Base-by-base conservation (phyloP, 768 basidiomycete species). In the Lentinula sp. region DNA sequence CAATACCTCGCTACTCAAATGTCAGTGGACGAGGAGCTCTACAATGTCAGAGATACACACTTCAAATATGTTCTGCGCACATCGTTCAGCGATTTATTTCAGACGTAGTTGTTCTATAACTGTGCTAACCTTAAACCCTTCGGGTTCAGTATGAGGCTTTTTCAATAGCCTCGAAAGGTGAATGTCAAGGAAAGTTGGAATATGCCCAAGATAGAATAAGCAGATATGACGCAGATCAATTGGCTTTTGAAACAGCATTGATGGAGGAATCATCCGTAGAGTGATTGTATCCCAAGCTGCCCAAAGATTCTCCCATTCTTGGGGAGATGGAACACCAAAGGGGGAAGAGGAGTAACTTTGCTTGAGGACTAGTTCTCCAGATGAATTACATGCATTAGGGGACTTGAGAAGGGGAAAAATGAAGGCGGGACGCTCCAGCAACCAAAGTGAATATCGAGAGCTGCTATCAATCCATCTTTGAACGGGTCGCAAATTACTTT, bases 121-220 rank as follows among this genome's bases (percentile, higher is more conserved):
- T 39, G 34, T 16, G 46, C 57, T 39, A 32, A 81, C 81, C 71
- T 93, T 93, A 76, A 89, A 96, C 57, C 82, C 75, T 62, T 89
- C 81, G 0, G 97, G 97, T 64, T 94, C 86, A 0, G 94, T 93
- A 66, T 92, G 84, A 1, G 87, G 84, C 66, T 95, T 89, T 43
- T 84, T 69, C 55, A 97, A 71, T 11, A 93, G 72, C 53, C 81
- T 79, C 2, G 91, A 91, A 52, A 96, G 73, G 68, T 96, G 89
- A 23, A 97, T 97, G 67, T 97, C 95, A 63, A 95, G 72, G 76
- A 96, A 97, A 18, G 91, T 81, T 1, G 93, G 93, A 50, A 98
- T 93, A 70, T 98, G 97, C 0, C 96, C 96, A 11, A 93, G 69
- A 73, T 98, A 98, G 75, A 99, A 99, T n/a, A 98, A 80, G 68